Base-by-base conservation (phyloP, 345 rosid genomes). In the Brassica cretica region DNA sequence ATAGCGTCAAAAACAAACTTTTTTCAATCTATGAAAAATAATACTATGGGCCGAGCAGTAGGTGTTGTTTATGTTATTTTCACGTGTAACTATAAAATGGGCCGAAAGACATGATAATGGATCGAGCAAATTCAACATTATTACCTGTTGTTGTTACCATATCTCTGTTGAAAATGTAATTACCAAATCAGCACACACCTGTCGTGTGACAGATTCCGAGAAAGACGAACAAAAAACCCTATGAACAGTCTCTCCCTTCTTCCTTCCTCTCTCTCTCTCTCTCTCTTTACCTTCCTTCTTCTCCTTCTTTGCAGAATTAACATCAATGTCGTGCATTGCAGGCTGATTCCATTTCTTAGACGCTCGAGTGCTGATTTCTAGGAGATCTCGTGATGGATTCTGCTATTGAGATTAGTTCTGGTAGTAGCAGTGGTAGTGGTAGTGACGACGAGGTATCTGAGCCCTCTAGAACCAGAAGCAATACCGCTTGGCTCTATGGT, bases 351-450 rank as follows among this genome's bases (percentile, higher is more conserved):
- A 1, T 74, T 69, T 55, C 49, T 63, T 37, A 68, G 14, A 74
- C 39, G 49, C 55, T 25, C 46, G 29, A 68, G 2, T 37, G 61
- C 3, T 12, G 64, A 61, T 68, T 49, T 8, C 18, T 46, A 67
- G 65, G 25, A 62, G 78, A 29, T 58, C 41, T 29, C 35, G 0
- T 64, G 41, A 75, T 80, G 83, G 75, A 32, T 37, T 33, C 68
- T 33, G 79, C 73, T 70, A 80, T 80, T 39, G 79, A 75, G 8
- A 74, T 80, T 32, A 80, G 83, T 70, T 80, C 79, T 14, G 74
- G 68, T 64, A 64, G 68, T 32, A 53, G 59, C 2, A 49, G 56
- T 46, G n/a, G 56, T 46, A 46, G 55, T 46, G 55, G 56, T 53
- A 53, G 59, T 65, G 79, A 64, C 65, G 83, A 74, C 32, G 72